phyloP scores from a whole-genome alignment of 2,329 filamentous ascomycete genomes.

The Lachnellula arida region DNA sequence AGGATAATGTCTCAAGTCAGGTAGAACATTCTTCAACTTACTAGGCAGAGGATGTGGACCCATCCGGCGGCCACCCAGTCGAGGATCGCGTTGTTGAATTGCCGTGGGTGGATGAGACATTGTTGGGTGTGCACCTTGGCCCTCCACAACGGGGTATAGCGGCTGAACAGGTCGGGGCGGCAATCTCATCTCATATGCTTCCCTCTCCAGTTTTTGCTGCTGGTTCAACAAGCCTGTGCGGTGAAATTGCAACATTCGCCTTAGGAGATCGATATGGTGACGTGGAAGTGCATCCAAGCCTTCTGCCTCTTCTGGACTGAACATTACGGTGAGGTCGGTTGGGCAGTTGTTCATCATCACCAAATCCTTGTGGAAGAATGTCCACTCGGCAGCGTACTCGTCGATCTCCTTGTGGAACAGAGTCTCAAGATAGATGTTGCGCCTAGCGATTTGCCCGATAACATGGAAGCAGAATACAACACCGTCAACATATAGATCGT shows the following conservation, averaged over 20 bases:
- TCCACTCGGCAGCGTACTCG: constrained; percentile 18
- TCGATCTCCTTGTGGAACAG: constrained; percentile 10
- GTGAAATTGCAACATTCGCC: neutral
- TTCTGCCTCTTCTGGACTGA: constrained; percentile 5
- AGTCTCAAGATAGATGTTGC: neutral
- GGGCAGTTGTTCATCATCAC: neutral
- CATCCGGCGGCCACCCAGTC: neutral
- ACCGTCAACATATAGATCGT: constrained; percentile 29
- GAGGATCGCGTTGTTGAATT: neutral
- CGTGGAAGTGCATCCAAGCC: neutral
- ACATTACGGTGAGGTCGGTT: constrained; percentile 5
- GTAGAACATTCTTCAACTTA: neutral
- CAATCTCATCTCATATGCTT: neutral
- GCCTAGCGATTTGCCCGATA: constrained; percentile 19
- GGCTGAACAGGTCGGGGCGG: neutral
- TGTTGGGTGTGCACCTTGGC: neutral
- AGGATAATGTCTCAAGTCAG: neutral
- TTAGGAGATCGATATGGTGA: neutral
- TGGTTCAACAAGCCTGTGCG: neutral
- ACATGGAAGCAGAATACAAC: constrained; percentile 29
- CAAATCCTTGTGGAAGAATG: constrained; percentile 1
- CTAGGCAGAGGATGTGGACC: neutral
- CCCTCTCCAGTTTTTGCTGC: neutral
- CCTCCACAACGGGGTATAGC: constrained; percentile 6
- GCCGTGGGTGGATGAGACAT: neutral